Base-by-base conservation (phyloP, 208 protist genomes). In the Strigomonas culicis region DNA sequence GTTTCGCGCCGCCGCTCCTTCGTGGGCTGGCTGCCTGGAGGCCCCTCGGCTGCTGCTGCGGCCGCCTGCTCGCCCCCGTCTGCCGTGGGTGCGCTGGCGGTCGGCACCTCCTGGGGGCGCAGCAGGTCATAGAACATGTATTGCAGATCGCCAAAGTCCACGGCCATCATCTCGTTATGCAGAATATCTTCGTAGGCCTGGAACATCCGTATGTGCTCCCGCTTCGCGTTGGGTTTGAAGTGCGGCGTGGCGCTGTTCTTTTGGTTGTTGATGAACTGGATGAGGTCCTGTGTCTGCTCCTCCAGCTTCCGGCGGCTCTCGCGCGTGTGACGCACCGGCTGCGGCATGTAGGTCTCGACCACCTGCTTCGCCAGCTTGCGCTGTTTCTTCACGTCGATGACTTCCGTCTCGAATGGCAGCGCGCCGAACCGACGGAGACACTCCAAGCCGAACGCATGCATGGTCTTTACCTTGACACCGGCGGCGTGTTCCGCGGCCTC, bases 131-230 rank as follows among this genome's bases (percentile, higher is more conserved):
- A 86, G 59, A 96, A 86, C 72, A 87, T 74, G 19, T 84, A 75
- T 71, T 91, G 83, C 32, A 96, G 62, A 52, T 96, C 90, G 1
- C 82, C 86, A 77, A 96, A 96, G 71, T 96, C 90, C 11, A 96
- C 83, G 17, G 86, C 90, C 36, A 75, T 13, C 30, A 63, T 47
- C 32, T 83, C 80, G 11, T 88, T 77, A 61, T 96, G 86, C 53
- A 96, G 63, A 50, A 66, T 68, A 1, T 59, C 34, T 56, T 96
- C 72, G 57, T 96, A 96, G 30, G 78, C 77, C 8, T 64, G 77
- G 59, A 90, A 93, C 0, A 95, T 44, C 1, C 39, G 39, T n/a
- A 44, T 44, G 10, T 44, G 39, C 39, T 44, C 39, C 13, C 39
- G 39, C 39, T 44, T 44, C 39, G 39, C 4, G 74, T 74, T 61